Conservation (phyloP, 176 grass and related monocot genomes). For the Echinochloa phyllopogon region DNA sequence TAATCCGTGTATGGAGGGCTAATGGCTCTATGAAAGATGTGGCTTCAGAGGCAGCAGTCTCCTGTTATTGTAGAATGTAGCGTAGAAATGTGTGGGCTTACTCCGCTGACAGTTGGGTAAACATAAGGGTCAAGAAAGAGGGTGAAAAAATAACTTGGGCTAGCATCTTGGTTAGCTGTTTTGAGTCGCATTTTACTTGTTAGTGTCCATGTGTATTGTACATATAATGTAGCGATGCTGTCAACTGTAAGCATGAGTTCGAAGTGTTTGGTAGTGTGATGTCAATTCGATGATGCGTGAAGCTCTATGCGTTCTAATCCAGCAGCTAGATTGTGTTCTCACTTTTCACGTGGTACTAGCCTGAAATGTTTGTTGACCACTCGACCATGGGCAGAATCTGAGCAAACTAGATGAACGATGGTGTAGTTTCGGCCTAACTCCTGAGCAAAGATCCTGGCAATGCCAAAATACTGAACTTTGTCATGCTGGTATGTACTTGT, state of each 20-base stretch:
- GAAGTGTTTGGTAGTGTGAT: neutral
- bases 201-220: neutral
- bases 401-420: neutral
- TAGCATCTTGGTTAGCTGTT: neutral
- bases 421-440: no score
- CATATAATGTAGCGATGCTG: neutral
- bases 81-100: neutral
- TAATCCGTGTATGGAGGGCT: neutral
- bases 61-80: slow-evolving; percentile 11
- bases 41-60: neutral
- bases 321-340: neutral
- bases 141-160: neutral
- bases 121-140: neutral
- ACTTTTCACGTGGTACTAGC: neutral
- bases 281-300: neutral
- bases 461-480: no score
- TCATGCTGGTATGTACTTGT: no score
- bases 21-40: neutral
- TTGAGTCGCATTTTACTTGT: neutral
- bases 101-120: neutral
- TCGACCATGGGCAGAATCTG: neutral
- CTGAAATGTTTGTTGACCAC: neutral
- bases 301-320: neutral
- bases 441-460: no score
- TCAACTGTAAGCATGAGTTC: neutral